phyloP scores from a whole-genome alignment of 78 protist species.

The Tieghemostelium lacteum region DNA sequence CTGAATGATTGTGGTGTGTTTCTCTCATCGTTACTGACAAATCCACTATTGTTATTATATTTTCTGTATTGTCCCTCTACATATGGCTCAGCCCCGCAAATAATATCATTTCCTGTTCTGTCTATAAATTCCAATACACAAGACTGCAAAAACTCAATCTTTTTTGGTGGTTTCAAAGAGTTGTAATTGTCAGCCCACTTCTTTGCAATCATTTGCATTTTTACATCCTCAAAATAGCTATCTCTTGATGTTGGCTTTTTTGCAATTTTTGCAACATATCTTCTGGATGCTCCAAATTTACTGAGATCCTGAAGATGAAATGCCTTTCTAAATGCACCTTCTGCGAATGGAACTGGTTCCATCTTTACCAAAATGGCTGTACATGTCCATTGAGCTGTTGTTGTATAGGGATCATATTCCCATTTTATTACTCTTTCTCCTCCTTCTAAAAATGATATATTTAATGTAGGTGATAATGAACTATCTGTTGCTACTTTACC shows the following conservation, averaged over 20 bases:
- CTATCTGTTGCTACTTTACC: slow-evolving; percentile 20
- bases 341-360: slow-evolving; percentile 75
- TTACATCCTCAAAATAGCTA: slow-evolving; percentile 78
- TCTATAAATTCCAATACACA: slow-evolving; percentile 77
- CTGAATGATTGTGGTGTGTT: slow-evolving; percentile 95
- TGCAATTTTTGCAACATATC: slow-evolving; percentile 65
- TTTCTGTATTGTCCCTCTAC: slow-evolving; percentile 87
- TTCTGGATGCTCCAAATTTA: slow-evolving; percentile 28
- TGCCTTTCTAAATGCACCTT: slow-evolving; percentile 75
- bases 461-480: slow-evolving; percentile 64
- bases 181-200: slow-evolving; percentile 82
- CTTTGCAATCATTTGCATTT: slow-evolving; percentile 79
- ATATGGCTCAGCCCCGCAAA: slow-evolving; percentile 84
- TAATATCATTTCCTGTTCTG: slow-evolving; percentile 41
- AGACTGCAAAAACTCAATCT: slow-evolving; percentile 78
- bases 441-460: slow-evolving; percentile 49
- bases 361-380: slow-evolving; percentile 35
- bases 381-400: slow-evolving; percentile 79
- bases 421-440: slow-evolving; percentile 69
- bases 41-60: slow-evolving; percentile 92
- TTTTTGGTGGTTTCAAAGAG: slow-evolving; percentile 78
- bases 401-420: slow-evolving; percentile 75
- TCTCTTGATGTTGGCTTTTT: slow-evolving; percentile 59
- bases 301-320: slow-evolving; percentile 52
- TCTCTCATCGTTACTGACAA: slow-evolving; percentile 81